Conservation (phyloP, 345 rosid genomes). For the Turritis glabra region DNA sequence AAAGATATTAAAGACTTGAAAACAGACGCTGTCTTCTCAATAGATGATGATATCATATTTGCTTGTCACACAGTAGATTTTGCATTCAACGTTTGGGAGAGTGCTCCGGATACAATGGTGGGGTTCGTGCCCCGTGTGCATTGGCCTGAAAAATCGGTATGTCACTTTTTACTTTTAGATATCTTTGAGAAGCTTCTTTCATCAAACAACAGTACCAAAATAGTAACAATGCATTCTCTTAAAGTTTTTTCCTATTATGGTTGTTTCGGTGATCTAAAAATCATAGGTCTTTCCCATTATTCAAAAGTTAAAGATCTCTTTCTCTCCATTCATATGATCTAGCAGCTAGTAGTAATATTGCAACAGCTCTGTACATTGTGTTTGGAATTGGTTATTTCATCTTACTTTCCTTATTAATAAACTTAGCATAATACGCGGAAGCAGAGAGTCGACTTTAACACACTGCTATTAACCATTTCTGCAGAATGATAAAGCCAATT, state of each 20-base stretch:
- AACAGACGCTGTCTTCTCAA: constrained; percentile 84
- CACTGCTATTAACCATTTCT: too few species aligned
- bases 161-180: constrained; percentile 5
- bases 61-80: constrained; percentile 83
- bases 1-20: constrained; percentile 78
- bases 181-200: neutral
- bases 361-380: neutral
- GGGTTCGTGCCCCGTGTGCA: constrained; percentile 93
- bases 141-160: constrained; percentile 68
- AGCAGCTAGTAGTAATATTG: neutral
- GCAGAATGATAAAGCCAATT: constrained; percentile 58
- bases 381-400: neutral
- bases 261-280: neutral
- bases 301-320: neutral
- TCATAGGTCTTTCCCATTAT: neutral
- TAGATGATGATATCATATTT: constrained; percentile 91
- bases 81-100: constrained; percentile 89
- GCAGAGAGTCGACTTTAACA: neutral
- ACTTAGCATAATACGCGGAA: neutral
- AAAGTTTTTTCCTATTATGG: neutral
- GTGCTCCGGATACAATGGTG: constrained; percentile 87
- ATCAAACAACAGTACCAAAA: constrained; percentile 2
- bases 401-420: neutral
- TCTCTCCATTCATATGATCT: neutral
- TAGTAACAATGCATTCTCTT: neutral